Percentiles rank a stretch among this genome's conserved stretches.
These are phyloP conservation scores for Nephromyces sp. DNA, from an alignment of 169 alveolate genomes.

Conservation along the genomic window DNA sequence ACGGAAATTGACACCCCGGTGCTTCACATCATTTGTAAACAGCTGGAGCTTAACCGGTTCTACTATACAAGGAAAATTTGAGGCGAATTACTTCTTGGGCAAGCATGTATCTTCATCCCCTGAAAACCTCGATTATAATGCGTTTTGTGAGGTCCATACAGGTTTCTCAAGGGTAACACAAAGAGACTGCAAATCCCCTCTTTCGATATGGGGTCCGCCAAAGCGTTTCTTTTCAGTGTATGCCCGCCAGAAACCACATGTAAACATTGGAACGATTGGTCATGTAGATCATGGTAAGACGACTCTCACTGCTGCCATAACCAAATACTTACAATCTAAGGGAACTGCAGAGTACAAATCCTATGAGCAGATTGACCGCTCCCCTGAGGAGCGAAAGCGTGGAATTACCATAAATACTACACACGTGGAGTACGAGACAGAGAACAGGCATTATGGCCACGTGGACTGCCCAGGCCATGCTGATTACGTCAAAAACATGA, in stretches of 20 bases:
- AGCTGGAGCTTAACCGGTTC: too few relatives aligned
- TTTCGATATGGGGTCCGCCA: neutral
- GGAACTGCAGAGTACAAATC: slow-evolving; percentile 52
- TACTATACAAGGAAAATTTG: too few relatives aligned
- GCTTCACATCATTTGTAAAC: too few relatives aligned
- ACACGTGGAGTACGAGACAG: slow-evolving; percentile 66
- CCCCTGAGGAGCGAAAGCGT: slow-evolving; percentile 87
- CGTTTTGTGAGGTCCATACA: too few relatives aligned
- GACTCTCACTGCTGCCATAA: slow-evolving; percentile 88
- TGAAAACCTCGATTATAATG: too few relatives aligned
- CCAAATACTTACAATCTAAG: slow-evolving; percentile 53
- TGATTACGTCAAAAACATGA: slow-evolving; percentile 91
- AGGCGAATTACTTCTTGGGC: too few relatives aligned
- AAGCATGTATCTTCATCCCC: too few relatives aligned
- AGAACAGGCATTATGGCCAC: slow-evolving; percentile 46
- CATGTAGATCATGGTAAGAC: slow-evolving; percentile 94
- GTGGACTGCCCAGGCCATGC: slow-evolving; percentile 81
- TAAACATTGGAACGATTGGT: slow-evolving; percentile 91
- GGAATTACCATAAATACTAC: slow-evolving; percentile 85
- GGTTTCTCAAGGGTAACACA: too few relatives aligned
- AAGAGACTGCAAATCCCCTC: too few relatives aligned
- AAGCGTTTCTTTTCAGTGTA: slow-evolving; percentile 50
- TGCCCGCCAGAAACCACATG: slow-evolving; percentile 81
- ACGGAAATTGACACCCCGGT: too few relatives aligned
- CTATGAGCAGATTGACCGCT: slow-evolving; percentile 61